Conservation (phyloP, 257 asterid species). For the Solanum bulbocastanum region DNA sequence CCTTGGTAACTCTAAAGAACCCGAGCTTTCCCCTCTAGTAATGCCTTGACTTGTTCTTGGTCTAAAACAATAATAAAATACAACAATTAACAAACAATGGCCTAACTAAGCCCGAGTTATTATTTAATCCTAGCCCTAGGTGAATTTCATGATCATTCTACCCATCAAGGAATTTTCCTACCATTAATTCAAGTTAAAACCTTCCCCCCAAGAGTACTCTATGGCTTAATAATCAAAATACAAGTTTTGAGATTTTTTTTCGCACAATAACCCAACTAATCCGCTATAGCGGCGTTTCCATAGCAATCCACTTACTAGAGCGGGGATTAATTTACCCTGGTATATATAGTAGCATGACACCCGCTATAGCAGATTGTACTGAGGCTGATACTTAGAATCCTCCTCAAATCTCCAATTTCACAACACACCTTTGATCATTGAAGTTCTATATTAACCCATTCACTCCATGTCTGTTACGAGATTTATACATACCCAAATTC, state of each 20-base stretch:
- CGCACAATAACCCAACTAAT: not conserved
- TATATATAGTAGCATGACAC: not conserved
- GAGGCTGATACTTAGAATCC: not conserved
- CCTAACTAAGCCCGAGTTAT: not conserved
- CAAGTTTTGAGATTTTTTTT: not conserved
- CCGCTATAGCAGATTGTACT: not conserved
- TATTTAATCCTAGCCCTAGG: not conserved
- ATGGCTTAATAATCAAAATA: too few species aligned
- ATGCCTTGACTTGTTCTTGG: not conserved
- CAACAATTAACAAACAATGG: not conserved
- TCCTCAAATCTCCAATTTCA: not conserved
- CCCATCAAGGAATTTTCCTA: not conserved
- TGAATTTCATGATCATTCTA: not conserved
- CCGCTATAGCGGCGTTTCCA: not conserved
- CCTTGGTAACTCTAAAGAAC: not conserved
- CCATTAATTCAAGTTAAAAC: not conserved
- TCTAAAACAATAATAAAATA: too few species aligned
- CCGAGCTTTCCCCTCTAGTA: not conserved
- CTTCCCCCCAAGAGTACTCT: not conserved
- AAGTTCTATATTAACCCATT: not conserved
- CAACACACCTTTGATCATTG: not conserved
- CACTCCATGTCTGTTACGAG: not conserved
- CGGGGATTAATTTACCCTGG: not conserved
- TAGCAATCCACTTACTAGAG: not conserved
- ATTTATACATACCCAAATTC: not conserved